A percentile compares a stretch with the other conserved stretches of the same genome.
Evolutionary conservation across 805 yeast species (phyloP).

Genomic region (Suhomyces sp.): DNA sequence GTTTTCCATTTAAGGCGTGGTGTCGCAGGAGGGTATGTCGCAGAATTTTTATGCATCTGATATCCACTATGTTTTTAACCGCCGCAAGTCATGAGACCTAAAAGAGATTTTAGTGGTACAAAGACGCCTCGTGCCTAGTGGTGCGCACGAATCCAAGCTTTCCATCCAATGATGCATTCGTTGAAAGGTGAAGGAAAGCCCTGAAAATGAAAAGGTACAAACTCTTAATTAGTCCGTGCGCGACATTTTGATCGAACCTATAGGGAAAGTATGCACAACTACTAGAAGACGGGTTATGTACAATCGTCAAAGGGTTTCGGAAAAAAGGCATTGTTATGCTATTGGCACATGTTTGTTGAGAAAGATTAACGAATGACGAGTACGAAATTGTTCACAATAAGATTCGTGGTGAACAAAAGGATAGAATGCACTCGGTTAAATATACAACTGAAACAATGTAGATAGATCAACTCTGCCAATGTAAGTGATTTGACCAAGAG

Average conservation of each 20-base stretch:
- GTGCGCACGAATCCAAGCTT: not conserved
- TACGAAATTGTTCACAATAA: not conserved
- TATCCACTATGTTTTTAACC: not conserved
- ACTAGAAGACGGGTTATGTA: not conserved
- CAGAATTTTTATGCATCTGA: not conserved
- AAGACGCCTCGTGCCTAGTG: not conserved
- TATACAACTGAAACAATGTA: not conserved
- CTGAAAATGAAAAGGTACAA: not conserved
- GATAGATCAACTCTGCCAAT: not conserved
- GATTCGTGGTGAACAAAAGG: not conserved
- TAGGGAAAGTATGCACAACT: not conserved
- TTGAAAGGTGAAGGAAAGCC: not conserved
- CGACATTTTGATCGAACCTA: not conserved
- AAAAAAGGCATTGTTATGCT: not conserved
- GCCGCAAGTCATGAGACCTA: not conserved
- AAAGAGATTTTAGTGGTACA: not conserved
- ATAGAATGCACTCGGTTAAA: not conserved
- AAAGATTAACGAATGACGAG: not conserved
- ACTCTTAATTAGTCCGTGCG: not conserved
- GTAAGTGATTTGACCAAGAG: not conserved
- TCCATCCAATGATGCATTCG: not conserved
- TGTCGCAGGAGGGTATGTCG: not conserved
- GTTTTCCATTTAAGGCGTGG: not conserved
- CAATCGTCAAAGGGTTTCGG: not conserved
- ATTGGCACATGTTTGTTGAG: not conserved